phyloP scores from a whole-genome alignment of 192 early-diverging fungal species.

The Rhizophagus clarus region DNA sequence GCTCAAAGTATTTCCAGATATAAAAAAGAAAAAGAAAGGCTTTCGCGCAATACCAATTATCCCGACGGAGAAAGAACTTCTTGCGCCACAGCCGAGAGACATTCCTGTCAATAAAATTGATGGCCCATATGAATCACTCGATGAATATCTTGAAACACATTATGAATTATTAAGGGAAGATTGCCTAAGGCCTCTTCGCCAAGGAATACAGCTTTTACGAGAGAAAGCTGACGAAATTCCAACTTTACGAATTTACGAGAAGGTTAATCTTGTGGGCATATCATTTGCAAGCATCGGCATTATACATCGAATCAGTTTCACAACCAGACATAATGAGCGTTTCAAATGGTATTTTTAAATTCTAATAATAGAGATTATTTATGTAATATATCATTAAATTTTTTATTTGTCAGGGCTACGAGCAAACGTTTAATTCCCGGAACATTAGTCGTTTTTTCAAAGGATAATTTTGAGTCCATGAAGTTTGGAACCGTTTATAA shows the following conservation, averaged over 20 bases:
- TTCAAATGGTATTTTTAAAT: conserved; percentile 43
- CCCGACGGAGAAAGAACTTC: conserved; percentile 10
- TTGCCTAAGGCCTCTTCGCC: conserved; percentile 50
- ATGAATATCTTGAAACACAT: conserved; percentile 56
- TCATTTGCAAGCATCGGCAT: conserved; percentile 45
- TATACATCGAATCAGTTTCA: conserved; percentile 52
- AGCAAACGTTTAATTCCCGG: conserved; percentile 58
- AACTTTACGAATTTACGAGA: not conserved
- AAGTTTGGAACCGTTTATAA: conserved; percentile 52
- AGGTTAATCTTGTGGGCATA: conserved; percentile 47
- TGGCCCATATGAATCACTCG: conserved; percentile 44
- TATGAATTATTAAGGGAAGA: conserved; percentile 57
- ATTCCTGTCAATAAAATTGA: conserved; percentile 50
- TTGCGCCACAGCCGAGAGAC: not conserved
- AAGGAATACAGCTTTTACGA: conserved; percentile 43
- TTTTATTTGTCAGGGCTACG: conserved; percentile 29
- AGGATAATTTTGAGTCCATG: conserved; percentile 50
- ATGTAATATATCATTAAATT: not conserved
- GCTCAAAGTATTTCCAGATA: not conserved
- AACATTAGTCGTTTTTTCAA: conserved; percentile 54
- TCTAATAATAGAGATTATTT: not conserved
- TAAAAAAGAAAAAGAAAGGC: conserved; percentile 5
- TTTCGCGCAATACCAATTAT: conserved; percentile 21
- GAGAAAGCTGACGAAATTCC: conserved; percentile 23
- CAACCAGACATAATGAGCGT: conserved; percentile 42